These are phyloP conservation scores for Aureoboletus auriporus DNA, from an alignment of 768 basidiomycete species.

Conservation along the genomic window DNA sequence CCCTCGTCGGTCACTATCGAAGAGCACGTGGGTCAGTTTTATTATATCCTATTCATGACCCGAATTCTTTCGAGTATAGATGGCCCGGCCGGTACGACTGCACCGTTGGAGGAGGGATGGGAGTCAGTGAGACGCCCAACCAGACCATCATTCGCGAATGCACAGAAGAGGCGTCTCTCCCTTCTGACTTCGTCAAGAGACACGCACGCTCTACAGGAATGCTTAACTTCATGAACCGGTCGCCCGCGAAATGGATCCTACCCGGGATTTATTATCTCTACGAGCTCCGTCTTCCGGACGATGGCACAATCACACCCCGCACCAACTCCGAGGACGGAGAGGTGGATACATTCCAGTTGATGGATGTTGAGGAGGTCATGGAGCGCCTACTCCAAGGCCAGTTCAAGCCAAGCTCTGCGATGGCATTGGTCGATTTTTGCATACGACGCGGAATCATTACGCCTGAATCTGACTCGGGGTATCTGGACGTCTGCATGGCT, in stretches of 20 bases:
- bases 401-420: slow-evolving; percentile 42
- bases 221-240: slow-evolving; percentile 40
- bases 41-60: neutral
- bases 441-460: slow-evolving; percentile 32
- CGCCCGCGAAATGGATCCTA: slow-evolving; percentile 40
- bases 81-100: slow-evolving; percentile 38
- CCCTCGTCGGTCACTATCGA: slow-evolving; percentile 37
- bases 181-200: slow-evolving; percentile 31
- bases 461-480: slow-evolving; percentile 21
- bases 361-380: slow-evolving; percentile 33
- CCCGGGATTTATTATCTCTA: slow-evolving; percentile 44
- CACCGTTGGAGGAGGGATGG: slow-evolving; percentile 42
- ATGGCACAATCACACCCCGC: slow-evolving; percentile 31
- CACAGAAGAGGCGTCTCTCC: slow-evolving; percentile 41
- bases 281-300: slow-evolving; percentile 37
- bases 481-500: slow-evolving; percentile 22
- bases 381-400: slow-evolving; percentile 29
- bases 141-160: slow-evolving; percentile 40
- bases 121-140: slow-evolving; percentile 34
- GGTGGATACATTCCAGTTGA: slow-evolving; percentile 39
- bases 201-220: slow-evolving; percentile 33
- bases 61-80: slow-evolving; percentile 5
- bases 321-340: slow-evolving; percentile 39
- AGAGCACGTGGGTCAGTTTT: slow-evolving; percentile 34
- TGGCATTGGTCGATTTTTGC: slow-evolving; percentile 41